phyloP scores from a whole-genome alignment of 257 asterid species.

The Ilex asprella region DNA sequence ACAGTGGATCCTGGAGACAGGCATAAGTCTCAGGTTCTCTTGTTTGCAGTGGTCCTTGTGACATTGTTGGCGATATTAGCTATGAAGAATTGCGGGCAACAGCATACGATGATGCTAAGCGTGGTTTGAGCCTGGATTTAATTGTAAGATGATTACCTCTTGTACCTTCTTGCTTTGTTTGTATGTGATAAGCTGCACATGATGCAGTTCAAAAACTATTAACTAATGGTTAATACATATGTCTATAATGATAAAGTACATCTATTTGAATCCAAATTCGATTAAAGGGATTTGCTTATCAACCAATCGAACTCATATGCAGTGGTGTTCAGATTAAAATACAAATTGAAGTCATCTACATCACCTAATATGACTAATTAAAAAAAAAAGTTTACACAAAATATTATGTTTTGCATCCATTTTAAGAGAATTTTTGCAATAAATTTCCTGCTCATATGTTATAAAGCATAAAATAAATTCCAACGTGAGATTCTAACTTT shows the following conservation, averaged over 20 bases:
- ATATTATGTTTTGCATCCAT: too few relatives aligned
- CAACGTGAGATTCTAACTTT: too few relatives aligned
- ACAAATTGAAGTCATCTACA: too few relatives aligned
- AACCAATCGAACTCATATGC: too few relatives aligned
- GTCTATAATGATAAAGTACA: not conserved
- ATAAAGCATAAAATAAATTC: too few relatives aligned
- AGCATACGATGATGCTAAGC: constrained; percentile 81
- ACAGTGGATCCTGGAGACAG: constrained; percentile 8
- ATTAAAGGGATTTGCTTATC: too few relatives aligned
- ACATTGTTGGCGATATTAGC: constrained; percentile 75
- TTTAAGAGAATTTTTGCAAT: too few relatives aligned
- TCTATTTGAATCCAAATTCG: too few relatives aligned
- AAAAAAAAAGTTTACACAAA: too few relatives aligned
- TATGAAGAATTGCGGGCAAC: constrained; percentile 79
- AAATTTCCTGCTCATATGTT: too few relatives aligned
- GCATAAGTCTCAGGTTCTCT: constrained; percentile 1
- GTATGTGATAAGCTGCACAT: not conserved
- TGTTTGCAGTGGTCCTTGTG: constrained; percentile 83
- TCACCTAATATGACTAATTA: too few relatives aligned
- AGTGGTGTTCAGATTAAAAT: too few relatives aligned
- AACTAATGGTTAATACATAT: constrained; percentile 1
- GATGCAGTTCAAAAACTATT: not conserved
- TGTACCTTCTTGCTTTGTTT: constrained; percentile 12
- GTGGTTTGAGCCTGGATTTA: constrained; percentile 54
- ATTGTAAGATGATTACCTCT: constrained; percentile 54